A percentile compares a stretch with the other conserved stretches of the same genome.
Evolutionary conservation across 352 stramenopile species (phyloP).

Genomic region (Globisporangium echinulatum): DNA sequence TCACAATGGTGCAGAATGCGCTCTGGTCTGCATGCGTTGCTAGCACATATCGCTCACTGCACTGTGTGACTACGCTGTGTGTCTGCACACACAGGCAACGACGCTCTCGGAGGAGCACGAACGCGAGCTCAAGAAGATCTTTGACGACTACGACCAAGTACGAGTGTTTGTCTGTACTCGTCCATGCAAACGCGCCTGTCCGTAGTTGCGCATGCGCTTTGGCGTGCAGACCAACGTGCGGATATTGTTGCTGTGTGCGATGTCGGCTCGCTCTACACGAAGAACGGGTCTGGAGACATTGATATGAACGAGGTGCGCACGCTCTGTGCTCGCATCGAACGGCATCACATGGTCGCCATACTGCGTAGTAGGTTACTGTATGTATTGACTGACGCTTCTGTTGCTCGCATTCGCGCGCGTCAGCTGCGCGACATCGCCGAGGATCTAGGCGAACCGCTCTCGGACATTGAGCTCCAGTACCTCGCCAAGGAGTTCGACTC

Average conservation of each 20-base stretch:
- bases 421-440: slow-evolving; percentile 69
- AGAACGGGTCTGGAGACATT: slow-evolving; percentile 67
- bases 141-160: slow-evolving; percentile 72
- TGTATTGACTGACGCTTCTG: no score
- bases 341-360: no score
- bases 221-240: no score
- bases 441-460: slow-evolving; percentile 69
- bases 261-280: background rate
- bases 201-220: no score
- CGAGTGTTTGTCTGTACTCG: background rate
- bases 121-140: slow-evolving; percentile 66
- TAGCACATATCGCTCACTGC: background rate
- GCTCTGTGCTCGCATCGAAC: background rate
- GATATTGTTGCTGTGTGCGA: no score
- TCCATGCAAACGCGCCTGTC: background rate
- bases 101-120: slow-evolving; percentile 63
- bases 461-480: slow-evolving; percentile 62
- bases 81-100: slow-evolving; percentile 17
- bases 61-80: background rate
- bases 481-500: slow-evolving; percentile 67
- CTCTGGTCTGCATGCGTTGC: background rate
- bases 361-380: no score
- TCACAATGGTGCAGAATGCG: background rate
- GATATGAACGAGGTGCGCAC: slow-evolving; percentile 51
- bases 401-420: no score